phyloP scores from a whole-genome alignment of 129 eudicot genomes.

The Centella asiatica region DNA sequence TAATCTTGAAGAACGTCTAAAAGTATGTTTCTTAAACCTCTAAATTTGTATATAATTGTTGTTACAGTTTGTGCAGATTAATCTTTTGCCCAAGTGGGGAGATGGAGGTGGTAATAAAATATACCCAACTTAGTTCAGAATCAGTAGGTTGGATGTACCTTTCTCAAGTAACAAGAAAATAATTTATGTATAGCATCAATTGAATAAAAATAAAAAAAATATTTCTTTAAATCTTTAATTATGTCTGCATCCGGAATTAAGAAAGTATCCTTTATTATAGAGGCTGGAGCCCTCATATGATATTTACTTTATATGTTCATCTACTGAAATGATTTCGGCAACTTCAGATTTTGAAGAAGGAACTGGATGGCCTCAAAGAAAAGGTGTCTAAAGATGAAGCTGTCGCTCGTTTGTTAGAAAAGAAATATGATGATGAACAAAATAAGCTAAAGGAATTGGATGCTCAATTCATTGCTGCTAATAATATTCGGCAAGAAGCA shows the following conservation, averaged over 20 bases:
- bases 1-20: neutral
- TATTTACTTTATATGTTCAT: constrained; percentile 5
- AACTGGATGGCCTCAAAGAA: constrained; percentile 46
- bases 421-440: constrained; percentile 44
- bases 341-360: constrained; percentile 65
- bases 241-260: neutral
- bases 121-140: neutral
- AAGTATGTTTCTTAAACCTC: neutral
- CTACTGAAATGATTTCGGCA: constrained; percentile 8
- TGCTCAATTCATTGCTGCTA: constrained; percentile 47
- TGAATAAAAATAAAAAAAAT: no score
- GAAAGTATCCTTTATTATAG: neutral
- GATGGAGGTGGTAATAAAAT: neutral
- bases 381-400: constrained; percentile 48
- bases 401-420: constrained; percentile 24
- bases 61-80: no score
- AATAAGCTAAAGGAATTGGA: constrained; percentile 44
- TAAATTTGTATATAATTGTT: no score
- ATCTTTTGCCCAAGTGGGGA: no score
- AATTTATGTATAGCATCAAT: no score
- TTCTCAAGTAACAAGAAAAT: no score
- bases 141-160: no score
- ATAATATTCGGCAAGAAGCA: constrained; percentile 67
- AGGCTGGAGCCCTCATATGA: neutral
- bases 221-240: no score